Base-by-base conservation (phyloP, 1,284 basidiomycete species). In the Athelia psychrophila region DNA sequence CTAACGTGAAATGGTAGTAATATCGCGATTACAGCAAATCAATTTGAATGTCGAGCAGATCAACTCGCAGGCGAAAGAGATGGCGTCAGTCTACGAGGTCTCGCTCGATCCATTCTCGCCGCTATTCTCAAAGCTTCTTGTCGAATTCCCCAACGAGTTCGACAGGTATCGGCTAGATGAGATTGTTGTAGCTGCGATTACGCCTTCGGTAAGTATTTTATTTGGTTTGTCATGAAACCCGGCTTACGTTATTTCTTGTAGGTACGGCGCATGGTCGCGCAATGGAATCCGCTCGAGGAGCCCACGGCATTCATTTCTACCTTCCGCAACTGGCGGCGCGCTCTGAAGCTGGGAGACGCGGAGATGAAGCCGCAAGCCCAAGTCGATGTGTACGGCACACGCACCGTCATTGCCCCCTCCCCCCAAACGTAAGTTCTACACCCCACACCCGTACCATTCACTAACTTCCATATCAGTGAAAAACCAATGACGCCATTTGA, bases 401-500 rank as follows among this genome's bases (percentile, higher is more conserved):
- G 66, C 49, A 69, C 71, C 0, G 58, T 69, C 13, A 54, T 62
- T 3, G 56, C 66, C 8, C 50, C 67, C 8, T 56, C 71, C 1
- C 57, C 68, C 20, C 64, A 71, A 52, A 64, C 71, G 77, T 79
- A 60, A 51, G 75, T 27, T 23, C 44, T 24, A 42, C n/a, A 6
- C 16, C 38, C 8, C 22, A 8, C 16, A 8, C 22, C n/a, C 38
- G 38, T 42, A 8, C n/a, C 9, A 8, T 16, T 65, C n/a, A 18
- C n/a, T 64, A n/a, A 16, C 44, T 33, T n/a, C 38, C 36, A 54
- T 42, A 32, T 32, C 56, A 80, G 80, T 45, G 80, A 84, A 55
- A 74, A 73, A 56, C 76, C 76, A 1, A 99, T 99, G 97, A 95
- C 95, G 4, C 88, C 97, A 0, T 99, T 92, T 68, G 96, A 99